Base-by-base conservation (phyloP, 2,329 filamentous ascomycete genomes). In the Podosphaera xanthii region DNA sequence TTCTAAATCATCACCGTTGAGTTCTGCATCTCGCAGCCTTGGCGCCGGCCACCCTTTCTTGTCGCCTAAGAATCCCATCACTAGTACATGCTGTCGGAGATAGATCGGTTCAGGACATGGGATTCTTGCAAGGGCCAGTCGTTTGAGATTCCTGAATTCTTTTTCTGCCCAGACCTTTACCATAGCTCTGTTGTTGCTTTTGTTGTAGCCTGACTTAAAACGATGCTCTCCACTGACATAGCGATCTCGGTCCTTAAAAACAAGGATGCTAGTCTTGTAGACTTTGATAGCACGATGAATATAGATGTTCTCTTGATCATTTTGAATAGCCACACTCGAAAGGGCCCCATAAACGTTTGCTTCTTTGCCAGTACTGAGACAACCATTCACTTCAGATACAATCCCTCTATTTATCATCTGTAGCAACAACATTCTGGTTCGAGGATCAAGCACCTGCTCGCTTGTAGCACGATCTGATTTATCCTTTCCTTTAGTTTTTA, bases 121-220 rank as follows among this genome's bases (percentile, higher is more conserved):
- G 59, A 98, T 95, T 6, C 86, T 87, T 6, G 90, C 85, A 4
- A 81, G 75, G 70, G 94, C 76, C 62, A 98, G 84, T 59, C 92
- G 79, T 64, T 88, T 83, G 67, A 98, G 72, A 72, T 98, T 98
- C 49, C 92, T 81, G 74, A 94, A 94, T 73, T 98, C 92, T 73
- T 98, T 98, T 73, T 98, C 91, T 0, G 94, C 94, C 92, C 92
- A 98, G 33, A 96, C 77, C 72, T 95, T 94, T 65, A 98, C 91
- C 91, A 97, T 97, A 65, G 91, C 89, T 56, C 90, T 81, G 73
- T 89, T 95, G 72, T 89, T 94, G 64, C 86, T 86, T 75, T 96
- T 97, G 73, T 91, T 92, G 69, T 91, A 92, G 57, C 91, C 91
- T 62, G 82, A 78, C 65, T 87, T 81, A 76, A 98, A 98, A 33